Evolutionary conservation across 2,329 filamentous ascomycete species (phyloP).

Genomic region (Tothia fuscella): DNA sequence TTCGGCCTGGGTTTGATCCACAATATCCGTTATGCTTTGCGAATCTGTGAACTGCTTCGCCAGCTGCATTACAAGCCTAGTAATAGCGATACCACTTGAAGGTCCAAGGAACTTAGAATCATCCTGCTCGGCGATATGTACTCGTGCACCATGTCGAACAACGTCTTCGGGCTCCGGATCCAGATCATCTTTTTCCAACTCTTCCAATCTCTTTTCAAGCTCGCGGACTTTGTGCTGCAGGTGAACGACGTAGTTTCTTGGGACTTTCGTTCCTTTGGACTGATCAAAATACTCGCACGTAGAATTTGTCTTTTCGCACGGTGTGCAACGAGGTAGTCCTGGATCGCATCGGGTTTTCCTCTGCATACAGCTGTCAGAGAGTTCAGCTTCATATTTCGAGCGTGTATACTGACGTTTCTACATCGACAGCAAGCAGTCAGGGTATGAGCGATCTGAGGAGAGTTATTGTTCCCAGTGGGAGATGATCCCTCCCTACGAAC

Average conservation of each 20-base stretch:
- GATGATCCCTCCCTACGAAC: conserved; percentile 6
- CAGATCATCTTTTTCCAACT: conserved; percentile 62
- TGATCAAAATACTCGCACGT: conserved; percentile 94
- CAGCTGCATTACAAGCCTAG: conserved; percentile 87
- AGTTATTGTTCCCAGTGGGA: conserved; percentile 1
- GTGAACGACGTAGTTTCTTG: conserved; percentile 82
- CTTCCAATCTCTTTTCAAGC: conserved; percentile 69
- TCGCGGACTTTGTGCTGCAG: conserved; percentile 76
- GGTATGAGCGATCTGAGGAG: conserved; percentile 54
- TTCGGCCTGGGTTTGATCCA: conserved; percentile 60
- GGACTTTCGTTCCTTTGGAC: conserved; percentile 71
- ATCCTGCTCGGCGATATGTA: conserved; percentile 73
- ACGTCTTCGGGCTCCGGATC: conserved; percentile 70
- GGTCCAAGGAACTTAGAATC: conserved; percentile 86
- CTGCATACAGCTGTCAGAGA: conserved; percentile 34
- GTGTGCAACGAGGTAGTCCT: conserved; percentile 77
- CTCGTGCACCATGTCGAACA: conserved; percentile 72
- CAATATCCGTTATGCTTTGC: conserved; percentile 82
- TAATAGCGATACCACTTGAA: conserved; percentile 92
- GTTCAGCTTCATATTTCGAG: background rate
- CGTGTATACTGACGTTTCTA: conserved; percentile 50
- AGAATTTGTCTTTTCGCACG: conserved; percentile 84
- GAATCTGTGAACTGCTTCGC: conserved; percentile 88
- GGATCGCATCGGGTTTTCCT: conserved; percentile 95
- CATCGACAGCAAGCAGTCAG: conserved; percentile 71